Evolutionary conservation across 495 filamentous ascomycete genomes (phyloP).

Genomic region (Schizothecium vesticola): DNA sequence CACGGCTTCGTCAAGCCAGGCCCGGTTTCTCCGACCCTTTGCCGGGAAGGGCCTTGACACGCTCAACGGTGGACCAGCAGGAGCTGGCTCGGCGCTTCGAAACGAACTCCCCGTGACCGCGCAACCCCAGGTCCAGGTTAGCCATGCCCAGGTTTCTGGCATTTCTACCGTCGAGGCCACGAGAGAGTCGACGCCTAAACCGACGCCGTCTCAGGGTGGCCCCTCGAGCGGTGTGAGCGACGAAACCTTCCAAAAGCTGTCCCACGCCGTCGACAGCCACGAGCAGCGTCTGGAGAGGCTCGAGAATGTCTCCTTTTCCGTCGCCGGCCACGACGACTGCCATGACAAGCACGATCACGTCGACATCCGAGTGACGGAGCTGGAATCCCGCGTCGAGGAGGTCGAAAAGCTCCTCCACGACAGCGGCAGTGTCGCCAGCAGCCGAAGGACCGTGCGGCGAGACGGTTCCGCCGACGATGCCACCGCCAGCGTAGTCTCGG

Average conservation of each 20-base stretch:
- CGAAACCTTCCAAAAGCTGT: slow-evolving; percentile 30
- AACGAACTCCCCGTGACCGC: slow-evolving; percentile 16
- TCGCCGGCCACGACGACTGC: slow-evolving; percentile 52
- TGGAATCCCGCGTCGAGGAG: slow-evolving; percentile 57
- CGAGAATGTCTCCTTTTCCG: slow-evolving; percentile 56
- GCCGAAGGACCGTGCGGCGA: slow-evolving; percentile 22
- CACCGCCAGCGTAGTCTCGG: slow-evolving; percentile 39
- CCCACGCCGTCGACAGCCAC: slow-evolving; percentile 42
- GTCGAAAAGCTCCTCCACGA: slow-evolving; percentile 52
- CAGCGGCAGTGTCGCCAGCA: slow-evolving; percentile 35
- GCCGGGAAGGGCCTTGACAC: slow-evolving; percentile 43
- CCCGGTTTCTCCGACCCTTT: slow-evolving; percentile 45
- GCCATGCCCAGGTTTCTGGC: not conserved
- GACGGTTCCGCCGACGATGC: slow-evolving; percentile 30
- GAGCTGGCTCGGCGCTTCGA: slow-evolving; percentile 19
- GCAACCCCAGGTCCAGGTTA: not conserved
- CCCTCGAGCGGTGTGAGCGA: slow-evolving; percentile 11
- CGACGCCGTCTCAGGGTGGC: slow-evolving; percentile 9
- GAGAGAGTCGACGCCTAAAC: slow-evolving; percentile 12
- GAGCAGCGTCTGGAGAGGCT: slow-evolving; percentile 53
- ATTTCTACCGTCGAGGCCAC: not conserved
- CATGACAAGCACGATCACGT: slow-evolving; percentile 53
- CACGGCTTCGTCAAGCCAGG: slow-evolving; percentile 40
- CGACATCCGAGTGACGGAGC: slow-evolving; percentile 54
- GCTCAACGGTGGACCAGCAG: slow-evolving; percentile 29